Evolutionary conservation across 805 yeast genomes (phyloP).

Genomic region (Wickerhamiella shivajii): DNA sequence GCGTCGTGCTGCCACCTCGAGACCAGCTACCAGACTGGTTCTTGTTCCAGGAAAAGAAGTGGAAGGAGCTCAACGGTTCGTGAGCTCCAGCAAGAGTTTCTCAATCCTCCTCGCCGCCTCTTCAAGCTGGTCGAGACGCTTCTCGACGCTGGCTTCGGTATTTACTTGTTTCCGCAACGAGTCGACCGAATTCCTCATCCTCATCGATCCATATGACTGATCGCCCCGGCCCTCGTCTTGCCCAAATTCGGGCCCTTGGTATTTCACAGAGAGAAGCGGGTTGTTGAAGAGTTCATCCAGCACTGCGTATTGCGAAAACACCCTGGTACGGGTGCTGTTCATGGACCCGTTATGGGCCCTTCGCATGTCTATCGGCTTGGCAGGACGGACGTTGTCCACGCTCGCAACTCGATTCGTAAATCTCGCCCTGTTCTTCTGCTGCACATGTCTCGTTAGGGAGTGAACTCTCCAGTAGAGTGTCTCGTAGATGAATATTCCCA

Average conservation of each 20-base stretch:
- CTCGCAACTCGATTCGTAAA: slow-evolving; percentile 3
- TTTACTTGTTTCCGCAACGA: too few relatives aligned
- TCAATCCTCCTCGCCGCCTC: slow-evolving; percentile 3
- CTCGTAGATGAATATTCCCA: slow-evolving; percentile 25
- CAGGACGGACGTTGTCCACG: slow-evolving; percentile 1
- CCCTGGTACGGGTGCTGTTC: slow-evolving; percentile 1
- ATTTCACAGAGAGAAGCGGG: slow-evolving; percentile 6
- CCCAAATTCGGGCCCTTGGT: too few relatives aligned
- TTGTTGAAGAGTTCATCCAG: slow-evolving; percentile 7
- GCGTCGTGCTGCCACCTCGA: slow-evolving; percentile 41
- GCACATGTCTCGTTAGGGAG: neutral
- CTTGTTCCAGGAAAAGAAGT: slow-evolving; percentile 40
- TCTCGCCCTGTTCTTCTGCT: slow-evolving; percentile 1
- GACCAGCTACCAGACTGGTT: slow-evolving; percentile 66
- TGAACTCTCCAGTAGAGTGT: slow-evolving; percentile 11
- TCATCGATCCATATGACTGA: neutral
- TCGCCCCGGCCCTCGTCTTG: too few relatives aligned
- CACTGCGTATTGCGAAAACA: slow-evolving; percentile 5
- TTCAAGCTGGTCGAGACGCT: slow-evolving; percentile 2
- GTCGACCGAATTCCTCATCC: neutral
- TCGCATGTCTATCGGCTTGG: slow-evolving; percentile 3
- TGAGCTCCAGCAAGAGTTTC: neutral
- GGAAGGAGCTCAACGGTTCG: slow-evolving; percentile 4
- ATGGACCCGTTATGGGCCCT: neutral
- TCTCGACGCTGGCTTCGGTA: neutral